Evolutionary conservation across 805 yeast species (phyloP).

Genomic region (Candida alai): DNA sequence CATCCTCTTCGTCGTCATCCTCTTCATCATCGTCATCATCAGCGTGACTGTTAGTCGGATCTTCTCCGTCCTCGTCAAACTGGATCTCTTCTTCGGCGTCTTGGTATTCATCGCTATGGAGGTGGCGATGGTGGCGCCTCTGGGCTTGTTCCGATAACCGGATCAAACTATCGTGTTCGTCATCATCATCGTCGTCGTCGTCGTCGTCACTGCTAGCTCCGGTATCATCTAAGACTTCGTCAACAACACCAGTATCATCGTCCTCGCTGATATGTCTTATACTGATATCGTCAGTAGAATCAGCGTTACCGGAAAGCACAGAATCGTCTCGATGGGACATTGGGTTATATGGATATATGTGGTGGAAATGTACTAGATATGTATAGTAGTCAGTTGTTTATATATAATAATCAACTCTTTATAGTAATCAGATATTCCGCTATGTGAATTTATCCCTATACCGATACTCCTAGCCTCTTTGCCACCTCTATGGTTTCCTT

Average conservation of each 20-base stretch:
- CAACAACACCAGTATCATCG: neutral
- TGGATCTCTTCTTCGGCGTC: constrained; percentile 17
- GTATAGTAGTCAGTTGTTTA: too few species aligned
- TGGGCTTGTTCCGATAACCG: constrained; percentile 38
- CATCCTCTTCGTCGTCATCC: constrained; percentile 14
- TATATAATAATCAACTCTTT: too few species aligned
- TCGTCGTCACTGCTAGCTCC: too few species aligned
- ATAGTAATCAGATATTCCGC: too few species aligned
- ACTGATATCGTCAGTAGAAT: constrained; percentile 4
- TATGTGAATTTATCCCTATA: too few species aligned
- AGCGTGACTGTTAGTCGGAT: constrained; percentile 13
- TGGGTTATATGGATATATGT: too few species aligned
- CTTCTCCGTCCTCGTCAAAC: constrained; percentile 10
- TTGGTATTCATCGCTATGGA: constrained; percentile 9
- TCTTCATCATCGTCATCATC: constrained; percentile 11
- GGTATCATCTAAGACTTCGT: too few species aligned
- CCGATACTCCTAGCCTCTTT: too few species aligned
- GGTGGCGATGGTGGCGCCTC: constrained; percentile 10
- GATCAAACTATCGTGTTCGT: constrained; percentile 26
- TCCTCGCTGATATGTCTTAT: constrained; percentile 2
- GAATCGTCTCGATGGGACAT: too few species aligned
- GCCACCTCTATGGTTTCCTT: too few species aligned
- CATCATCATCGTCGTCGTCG: constrained; percentile 8
- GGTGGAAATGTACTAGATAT: too few species aligned
- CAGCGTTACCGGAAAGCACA: neutral